Base-by-base conservation (phyloP, 2,329 filamentous ascomycete species). In the Fusarium sp. region DNA sequence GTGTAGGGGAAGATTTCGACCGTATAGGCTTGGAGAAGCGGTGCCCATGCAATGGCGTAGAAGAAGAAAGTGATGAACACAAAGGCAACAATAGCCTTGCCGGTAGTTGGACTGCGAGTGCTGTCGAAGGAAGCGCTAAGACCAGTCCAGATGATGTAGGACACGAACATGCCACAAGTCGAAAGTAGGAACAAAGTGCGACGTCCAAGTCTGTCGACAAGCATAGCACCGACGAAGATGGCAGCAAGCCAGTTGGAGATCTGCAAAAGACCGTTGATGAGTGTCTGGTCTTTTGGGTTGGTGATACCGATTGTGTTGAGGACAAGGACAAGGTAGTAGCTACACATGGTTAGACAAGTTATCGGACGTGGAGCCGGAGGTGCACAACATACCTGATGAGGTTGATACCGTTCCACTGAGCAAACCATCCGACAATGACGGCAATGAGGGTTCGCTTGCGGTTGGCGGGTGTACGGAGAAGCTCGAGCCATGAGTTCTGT, bases 41-140 rank as follows among this genome's bases (percentile, higher is more conserved):
- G 78, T 0, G 77, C 78, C 52, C 76, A 80, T 2, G 75, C 79
- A 43, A 82, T 77, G 29, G 77, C 77, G 47, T 81, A 82, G 58
- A 77, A 78, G 56, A 78, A 77, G 44, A 78, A 81, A 20, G 78
- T 82, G n/a, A 81, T 77, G 46, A 83, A 83, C 1, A 84, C 73
- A 32, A 80, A 80, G 1, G 76, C 75, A 9, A 83, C 75, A 1
- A 82, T 79, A 0, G 72, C 73, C 7, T 61, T 60, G 8, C 75
- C 77, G 8, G 74, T 74, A 16, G 65, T 63, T 4, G 72, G 62
- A 4, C 71, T 65, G 0, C 65, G 65, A 4, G 71, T 75, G 2
- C 65, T n/a, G 4, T 62, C 62, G 25, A 74, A 73, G 2, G 63
- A 64, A 13, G 70, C 55, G 13, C 52, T 73, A 4, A 81, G 78